Evolutionary conservation across 805 yeast species (phyloP).

Genomic region (Candida nonsorbophila): DNA sequence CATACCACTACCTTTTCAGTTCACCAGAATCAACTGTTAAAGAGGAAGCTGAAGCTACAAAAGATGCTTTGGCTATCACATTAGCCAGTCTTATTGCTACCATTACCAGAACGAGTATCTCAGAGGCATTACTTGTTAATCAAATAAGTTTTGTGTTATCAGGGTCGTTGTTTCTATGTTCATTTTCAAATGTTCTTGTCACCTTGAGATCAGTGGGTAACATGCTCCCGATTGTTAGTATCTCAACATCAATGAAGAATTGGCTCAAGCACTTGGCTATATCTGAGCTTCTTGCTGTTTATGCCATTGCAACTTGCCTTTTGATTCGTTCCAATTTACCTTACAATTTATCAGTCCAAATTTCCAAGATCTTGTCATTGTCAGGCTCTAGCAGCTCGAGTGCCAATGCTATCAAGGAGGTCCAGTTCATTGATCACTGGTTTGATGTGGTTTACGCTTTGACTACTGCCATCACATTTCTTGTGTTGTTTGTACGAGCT

Average conservation of each 20-base stretch:
- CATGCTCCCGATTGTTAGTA: conserved; percentile 18
- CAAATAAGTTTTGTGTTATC: conserved; percentile 50
- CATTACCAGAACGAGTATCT: conserved; percentile 12
- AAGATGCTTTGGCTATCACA: conserved; percentile 47
- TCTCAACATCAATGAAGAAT: conserved; percentile 12
- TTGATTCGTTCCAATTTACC: conserved; percentile 47
- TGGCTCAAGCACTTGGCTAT: conserved; percentile 35
- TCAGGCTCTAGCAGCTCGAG: conserved; percentile 21
- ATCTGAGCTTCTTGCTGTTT: conserved; percentile 45
- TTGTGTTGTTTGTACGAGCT: conserved; percentile 9
- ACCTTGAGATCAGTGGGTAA: conserved; percentile 52
- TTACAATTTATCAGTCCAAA: conserved; percentile 34
- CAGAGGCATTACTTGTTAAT: conserved; percentile 37
- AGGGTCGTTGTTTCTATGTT: conserved; percentile 53
- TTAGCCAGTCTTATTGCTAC: conserved; percentile 33
- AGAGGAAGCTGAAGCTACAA: conserved; percentile 10
- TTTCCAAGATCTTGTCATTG: conserved; percentile 33
- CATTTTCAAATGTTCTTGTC: conserved; percentile 58
- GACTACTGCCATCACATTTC: conserved; percentile 31
- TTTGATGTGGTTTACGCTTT: conserved; percentile 48
- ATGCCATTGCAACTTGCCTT: conserved; percentile 47
- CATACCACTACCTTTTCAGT: conserved; percentile 16
- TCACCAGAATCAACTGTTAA: conserved; percentile 3
- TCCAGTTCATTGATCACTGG: conserved; percentile 46
- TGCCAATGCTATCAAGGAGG: conserved; percentile 22